These are phyloP conservation scores for Picochlorum sp. DNA, from an alignment of 139 green algal genomes.

Conservation along the genomic window DNA sequence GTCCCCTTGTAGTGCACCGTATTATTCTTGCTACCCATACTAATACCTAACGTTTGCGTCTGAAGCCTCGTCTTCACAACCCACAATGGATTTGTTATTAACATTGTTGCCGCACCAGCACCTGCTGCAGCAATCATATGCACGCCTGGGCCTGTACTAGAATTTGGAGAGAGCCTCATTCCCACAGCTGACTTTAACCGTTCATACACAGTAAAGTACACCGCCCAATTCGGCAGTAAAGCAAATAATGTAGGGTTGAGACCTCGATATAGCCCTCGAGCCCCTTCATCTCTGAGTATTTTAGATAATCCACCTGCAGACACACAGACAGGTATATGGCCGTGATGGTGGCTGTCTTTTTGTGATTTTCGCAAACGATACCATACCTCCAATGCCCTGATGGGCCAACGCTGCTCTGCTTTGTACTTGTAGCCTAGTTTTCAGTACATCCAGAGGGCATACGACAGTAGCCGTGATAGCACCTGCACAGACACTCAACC, in stretches of 20 bases:
- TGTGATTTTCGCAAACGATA: not conserved
- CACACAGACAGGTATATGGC: not conserved
- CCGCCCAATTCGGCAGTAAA: slow-evolving; percentile 95
- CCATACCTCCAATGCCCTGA: slow-evolving; percentile 49
- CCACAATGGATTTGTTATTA: slow-evolving; percentile 93
- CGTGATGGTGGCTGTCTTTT: not conserved
- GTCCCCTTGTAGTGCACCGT: slow-evolving; percentile 56
- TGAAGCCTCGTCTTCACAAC: slow-evolving; percentile 95
- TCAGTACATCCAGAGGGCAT: slow-evolving; percentile 94
- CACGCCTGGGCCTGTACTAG: slow-evolving; percentile 15
- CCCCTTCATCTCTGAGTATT: slow-evolving; percentile 77
- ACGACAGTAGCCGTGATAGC: slow-evolving; percentile 86
- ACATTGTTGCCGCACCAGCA: slow-evolving; percentile 74
- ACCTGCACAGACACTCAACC: slow-evolving; percentile 34
- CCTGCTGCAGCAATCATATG: slow-evolving; percentile 76
- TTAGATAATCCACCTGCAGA: slow-evolving; percentile 52
- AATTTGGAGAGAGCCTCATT: slow-evolving; percentile 13
- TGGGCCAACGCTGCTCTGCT: slow-evolving; percentile 26
- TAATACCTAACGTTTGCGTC: slow-evolving; percentile 33
- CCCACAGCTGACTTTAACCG: slow-evolving; percentile 58
- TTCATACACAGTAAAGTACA: slow-evolving; percentile 94
- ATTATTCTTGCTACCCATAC: slow-evolving; percentile 15
- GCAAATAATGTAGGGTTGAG: slow-evolving; percentile 88
- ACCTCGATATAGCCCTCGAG: slow-evolving; percentile 79
- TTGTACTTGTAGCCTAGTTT: slow-evolving; percentile 93